phyloP scores from a whole-genome alignment of 352 stramenopile genomes.

The Phytopythium litorale region DNA sequence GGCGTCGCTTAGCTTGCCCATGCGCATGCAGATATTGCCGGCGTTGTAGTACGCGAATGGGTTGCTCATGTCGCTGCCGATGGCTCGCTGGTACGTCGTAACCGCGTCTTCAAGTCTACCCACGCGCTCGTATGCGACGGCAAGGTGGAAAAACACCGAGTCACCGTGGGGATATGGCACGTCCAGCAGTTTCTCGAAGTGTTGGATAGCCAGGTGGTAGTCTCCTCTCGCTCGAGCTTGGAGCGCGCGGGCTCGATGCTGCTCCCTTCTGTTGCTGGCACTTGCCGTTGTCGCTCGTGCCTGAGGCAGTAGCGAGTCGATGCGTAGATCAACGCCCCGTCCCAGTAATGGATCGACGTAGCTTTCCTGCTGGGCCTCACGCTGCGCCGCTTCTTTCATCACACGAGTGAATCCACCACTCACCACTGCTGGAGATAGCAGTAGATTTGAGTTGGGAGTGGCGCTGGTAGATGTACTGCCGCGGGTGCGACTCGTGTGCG shows the following conservation, averaged over 20 bases:
- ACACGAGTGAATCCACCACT: constrained; percentile 10
- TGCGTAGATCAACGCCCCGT: constrained; percentile 43
- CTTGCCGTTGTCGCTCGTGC: constrained; percentile 22
- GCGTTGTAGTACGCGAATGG: constrained; percentile 52
- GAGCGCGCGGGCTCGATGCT: constrained; percentile 35
- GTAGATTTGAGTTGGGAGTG: background rate
- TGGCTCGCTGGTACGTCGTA: constrained; percentile 30
- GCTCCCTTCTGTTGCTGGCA: constrained; percentile 34
- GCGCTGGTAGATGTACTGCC: background rate
- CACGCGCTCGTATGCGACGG: constrained; percentile 43
- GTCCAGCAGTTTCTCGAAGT: constrained; percentile 29
- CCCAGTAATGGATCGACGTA: constrained; percentile 41
- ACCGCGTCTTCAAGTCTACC: constrained; percentile 26
- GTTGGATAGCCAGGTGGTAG: constrained; percentile 33
- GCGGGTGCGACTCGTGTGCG: background rate
- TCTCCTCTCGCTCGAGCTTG: constrained; percentile 45
- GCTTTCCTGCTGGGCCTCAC: constrained; percentile 35
- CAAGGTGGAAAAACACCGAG: constrained; percentile 38
- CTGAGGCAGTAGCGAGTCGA: constrained; percentile 13
- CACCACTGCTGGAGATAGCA: background rate
- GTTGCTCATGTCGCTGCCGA: constrained; percentile 18
- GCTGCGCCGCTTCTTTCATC: constrained; percentile 37
- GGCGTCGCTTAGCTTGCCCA: constrained; percentile 27
- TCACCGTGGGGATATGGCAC: constrained; percentile 11
- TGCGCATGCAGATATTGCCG: constrained; percentile 49